Base-by-base conservation (phyloP, 306 rosid species). In the Malus fusca region DNA sequence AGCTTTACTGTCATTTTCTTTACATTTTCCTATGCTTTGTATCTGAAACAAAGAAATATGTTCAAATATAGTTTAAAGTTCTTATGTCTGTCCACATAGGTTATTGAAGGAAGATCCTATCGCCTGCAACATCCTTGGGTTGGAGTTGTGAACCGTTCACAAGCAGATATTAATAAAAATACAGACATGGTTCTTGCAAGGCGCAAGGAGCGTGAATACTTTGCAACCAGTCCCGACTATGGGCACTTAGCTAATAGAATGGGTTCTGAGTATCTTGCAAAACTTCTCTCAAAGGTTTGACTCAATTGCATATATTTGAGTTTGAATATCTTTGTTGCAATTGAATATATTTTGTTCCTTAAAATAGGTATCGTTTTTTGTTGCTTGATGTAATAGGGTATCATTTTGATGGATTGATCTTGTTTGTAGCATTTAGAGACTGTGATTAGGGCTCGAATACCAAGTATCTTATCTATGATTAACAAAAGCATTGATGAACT, bases 231-330 rank as follows among this genome's bases (percentile, higher is more conserved):
- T 87, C 89, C 97, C 51, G 99, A 95, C 84, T 95, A 92, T 82
- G 97, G 97, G 51, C 99, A 95, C 80, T 81, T 95, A 5, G 82
- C 91, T 72, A 85, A 62, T 87, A 90, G 86, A 87, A 95, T 95
- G 99, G 99, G 99, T 66, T 92, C 99, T 4, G 99, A 82, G 80
- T 95, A 95, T 86, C 99, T 95, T 66, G 99, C 99, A 69, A 95
- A 90, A 85, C 97, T 92, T 81, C 89, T 95, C 62, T 95, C 99
- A 12, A 87, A 92, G 99, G 99, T 95, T 77, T 80, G 76, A 19
- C 46, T 53, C 19, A 25, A 15, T 75, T n/a, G 18, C 74, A 43
- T 15, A n/a, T 17, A 3, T 61, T 23, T 80, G 74, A 23, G 55
- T 53, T 15, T 13, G 30, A 37, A 5, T 53, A 35, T 19, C 4